Base-by-base conservation (phyloP, 495 filamentous ascomycete species). In the Aspergillus hancockii region DNA sequence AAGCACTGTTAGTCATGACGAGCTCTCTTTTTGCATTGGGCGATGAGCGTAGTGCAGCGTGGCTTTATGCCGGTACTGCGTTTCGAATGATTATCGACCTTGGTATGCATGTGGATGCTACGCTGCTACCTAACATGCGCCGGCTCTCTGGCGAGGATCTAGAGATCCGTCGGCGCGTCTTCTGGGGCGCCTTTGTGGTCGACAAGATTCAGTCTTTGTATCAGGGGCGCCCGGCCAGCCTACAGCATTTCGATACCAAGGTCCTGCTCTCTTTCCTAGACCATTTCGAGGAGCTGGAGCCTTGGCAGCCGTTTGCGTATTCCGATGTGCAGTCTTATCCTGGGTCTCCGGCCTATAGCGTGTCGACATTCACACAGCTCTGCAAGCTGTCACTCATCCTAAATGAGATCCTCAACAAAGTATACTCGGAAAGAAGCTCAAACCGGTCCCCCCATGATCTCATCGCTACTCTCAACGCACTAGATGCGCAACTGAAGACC, bases 81-180 rank as follows among this genome's bases (percentile, higher is more conserved):
- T 77, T 77, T 51, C 65, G 68, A 16, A 79, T 78, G 73, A 75
- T 79, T 25, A 79, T 79, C 45, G 79, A 81, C 55, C 63, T 81
- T 4, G 78, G 78, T 0, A 40, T 79, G 7, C 77, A 81, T 63
- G 67, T 78, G 4, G 52, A 54, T 32, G n/a, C n/a, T n/a, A n/a
- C n/a, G n/a, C n/a, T n/a, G n/a, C n/a, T n/a, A n/a, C 22, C 49
- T 0, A 56, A 57, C 8, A 38, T 38, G 31, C 21, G 32, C 30
- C 68, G 52, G 10, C 60, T 71, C 22, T 60, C 69, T 25, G 65
- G 66, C 13, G 75, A 80, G 23, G 76, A 79, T 25, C 58, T 76
- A 12, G 77, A 80, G 55, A 71, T 80, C 16, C 70, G 75, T 16
- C 63, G 66, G 14, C 72, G 73, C 4, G 61, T 78, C 0, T 76